These are phyloP conservation scores for Hirschfeldia incana DNA, from an alignment of 345 rosid genomes.

Conservation along the genomic window DNA sequence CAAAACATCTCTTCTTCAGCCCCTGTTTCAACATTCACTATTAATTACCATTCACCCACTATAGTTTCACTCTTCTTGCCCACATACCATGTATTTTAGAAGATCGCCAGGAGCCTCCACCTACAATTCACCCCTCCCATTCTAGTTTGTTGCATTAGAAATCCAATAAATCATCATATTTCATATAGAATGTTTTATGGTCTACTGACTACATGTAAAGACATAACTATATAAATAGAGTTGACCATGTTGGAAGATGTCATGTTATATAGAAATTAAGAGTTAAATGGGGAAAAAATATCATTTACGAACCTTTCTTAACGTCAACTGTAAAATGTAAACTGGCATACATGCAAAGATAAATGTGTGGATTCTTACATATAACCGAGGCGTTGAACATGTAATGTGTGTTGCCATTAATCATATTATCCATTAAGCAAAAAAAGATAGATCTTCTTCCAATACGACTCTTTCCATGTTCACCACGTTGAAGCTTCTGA, in stretches of 20 bases:
- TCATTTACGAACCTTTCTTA: neutral
- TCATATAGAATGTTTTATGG: neutral
- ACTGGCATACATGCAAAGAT: conserved; percentile 18
- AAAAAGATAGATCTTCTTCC: conserved; percentile 79
- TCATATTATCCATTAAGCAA: conserved; percentile 70
- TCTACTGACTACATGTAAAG: neutral
- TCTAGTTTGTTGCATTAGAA: neutral
- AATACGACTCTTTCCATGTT: conserved; percentile 89
- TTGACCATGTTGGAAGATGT: neutral
- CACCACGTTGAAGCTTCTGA: conserved; percentile 80
- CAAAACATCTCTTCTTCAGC: conserved; percentile 41
- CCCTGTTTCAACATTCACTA: conserved; percentile 28
- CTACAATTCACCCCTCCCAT: neutral
- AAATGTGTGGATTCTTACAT: conserved; percentile 46
- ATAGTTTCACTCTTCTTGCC: neutral
- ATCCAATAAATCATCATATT: neutral
- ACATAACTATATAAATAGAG: neutral
- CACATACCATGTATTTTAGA: neutral
- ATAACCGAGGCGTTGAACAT: conserved; percentile 85
- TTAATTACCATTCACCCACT: neutral
- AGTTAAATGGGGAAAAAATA: neutral
- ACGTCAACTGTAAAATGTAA: neutral
- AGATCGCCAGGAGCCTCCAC: neutral
- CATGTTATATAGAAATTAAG: neutral
- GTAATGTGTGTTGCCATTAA: conserved; percentile 64